These are phyloP conservation scores for Neurospora hispaniola DNA, from an alignment of 495 filamentous ascomycete species.

Conservation along the genomic window DNA sequence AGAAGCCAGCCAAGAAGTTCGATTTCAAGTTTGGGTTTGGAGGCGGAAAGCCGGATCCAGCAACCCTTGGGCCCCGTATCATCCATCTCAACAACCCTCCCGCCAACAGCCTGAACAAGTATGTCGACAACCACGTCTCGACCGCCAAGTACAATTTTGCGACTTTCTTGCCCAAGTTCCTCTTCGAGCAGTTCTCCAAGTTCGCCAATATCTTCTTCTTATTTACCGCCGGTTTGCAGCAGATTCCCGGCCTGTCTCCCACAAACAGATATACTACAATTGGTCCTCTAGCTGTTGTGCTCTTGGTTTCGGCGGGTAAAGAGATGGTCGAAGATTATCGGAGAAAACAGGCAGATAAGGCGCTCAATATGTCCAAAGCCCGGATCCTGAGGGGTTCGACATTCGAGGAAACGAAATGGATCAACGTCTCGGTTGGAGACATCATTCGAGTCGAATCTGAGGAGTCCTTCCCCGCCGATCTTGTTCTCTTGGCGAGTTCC, in stretches of 20 bases:
- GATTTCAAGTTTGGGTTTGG: slow-evolving; percentile 94
- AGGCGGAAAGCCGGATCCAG: slow-evolving; percentile 72
- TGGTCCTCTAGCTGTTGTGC: slow-evolving; percentile 77
- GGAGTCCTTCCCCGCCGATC: slow-evolving; percentile 89
- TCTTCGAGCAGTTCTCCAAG: slow-evolving; percentile 98
- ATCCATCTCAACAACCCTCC: slow-evolving; percentile 97
- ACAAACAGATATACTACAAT: slow-evolving; percentile 96
- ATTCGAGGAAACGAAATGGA: slow-evolving; percentile 84
- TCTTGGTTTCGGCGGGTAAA: slow-evolving; percentile 89
- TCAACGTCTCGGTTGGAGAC: slow-evolving; percentile 88
- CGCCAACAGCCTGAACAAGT: slow-evolving; percentile 79
- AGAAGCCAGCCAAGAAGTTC: slow-evolving; percentile 46
- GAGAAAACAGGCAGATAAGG: slow-evolving; percentile 74
- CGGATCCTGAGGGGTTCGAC: slow-evolving; percentile 71
- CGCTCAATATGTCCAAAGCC: slow-evolving; percentile 81
- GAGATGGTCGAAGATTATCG: slow-evolving; percentile 92
- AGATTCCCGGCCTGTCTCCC: slow-evolving; percentile 89
- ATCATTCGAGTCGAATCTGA: slow-evolving; percentile 93
- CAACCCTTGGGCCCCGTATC: slow-evolving; percentile 79
- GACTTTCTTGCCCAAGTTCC: slow-evolving; percentile 95
- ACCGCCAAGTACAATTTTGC: slow-evolving; percentile 95
- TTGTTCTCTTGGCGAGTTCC: slow-evolving; percentile 85
- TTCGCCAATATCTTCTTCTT: slow-evolving; percentile 99
- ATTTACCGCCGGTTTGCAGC: slow-evolving; percentile 90
- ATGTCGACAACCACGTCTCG: slow-evolving; percentile 91